phyloP scores from a whole-genome alignment of 108 stramenopile genomes.

The Nannochloropsis salina region DNA sequence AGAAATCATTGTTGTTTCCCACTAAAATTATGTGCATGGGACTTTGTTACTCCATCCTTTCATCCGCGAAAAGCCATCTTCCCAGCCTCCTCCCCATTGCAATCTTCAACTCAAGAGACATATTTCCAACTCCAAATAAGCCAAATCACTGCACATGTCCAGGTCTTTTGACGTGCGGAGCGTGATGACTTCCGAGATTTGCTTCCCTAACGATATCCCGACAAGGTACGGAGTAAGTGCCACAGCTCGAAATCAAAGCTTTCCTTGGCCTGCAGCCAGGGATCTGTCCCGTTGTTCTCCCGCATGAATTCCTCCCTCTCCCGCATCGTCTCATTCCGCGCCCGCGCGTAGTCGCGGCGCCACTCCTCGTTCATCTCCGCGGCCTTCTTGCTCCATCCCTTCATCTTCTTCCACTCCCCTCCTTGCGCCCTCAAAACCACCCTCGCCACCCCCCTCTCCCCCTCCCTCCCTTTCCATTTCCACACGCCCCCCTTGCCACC shows the following conservation, averaged over 20 bases:
- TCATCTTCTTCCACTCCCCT: neutral
- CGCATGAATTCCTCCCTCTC: neutral
- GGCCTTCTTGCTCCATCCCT: neutral
- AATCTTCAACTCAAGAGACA: no score
- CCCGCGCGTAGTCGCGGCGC: neutral
- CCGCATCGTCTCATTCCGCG: neutral
- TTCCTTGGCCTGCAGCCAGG: neutral
- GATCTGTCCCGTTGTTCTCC: slow-evolving; percentile 1
- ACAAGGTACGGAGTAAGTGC: neutral
- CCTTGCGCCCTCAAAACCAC: neutral
- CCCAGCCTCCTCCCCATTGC: no score
- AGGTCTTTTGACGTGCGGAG: no score
- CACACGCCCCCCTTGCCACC: neutral
- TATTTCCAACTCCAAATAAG: no score
- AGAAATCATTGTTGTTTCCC: no score
- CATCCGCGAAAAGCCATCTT: no score
- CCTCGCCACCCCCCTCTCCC: neutral
- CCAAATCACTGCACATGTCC: no score
- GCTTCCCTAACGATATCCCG: neutral
- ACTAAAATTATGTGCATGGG: no score
- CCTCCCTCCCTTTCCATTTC: neutral
- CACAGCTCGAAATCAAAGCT: slow-evolving; percentile 17
- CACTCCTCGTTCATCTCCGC: neutral
- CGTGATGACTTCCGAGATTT: no score
- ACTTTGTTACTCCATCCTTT: no score